A percentile compares a stretch with the other conserved stretches of the same genome.
These are phyloP conservation scores for Lipomyces kockii DNA, from an alignment of 805 yeast genomes.

Conservation along the genomic window DNA sequence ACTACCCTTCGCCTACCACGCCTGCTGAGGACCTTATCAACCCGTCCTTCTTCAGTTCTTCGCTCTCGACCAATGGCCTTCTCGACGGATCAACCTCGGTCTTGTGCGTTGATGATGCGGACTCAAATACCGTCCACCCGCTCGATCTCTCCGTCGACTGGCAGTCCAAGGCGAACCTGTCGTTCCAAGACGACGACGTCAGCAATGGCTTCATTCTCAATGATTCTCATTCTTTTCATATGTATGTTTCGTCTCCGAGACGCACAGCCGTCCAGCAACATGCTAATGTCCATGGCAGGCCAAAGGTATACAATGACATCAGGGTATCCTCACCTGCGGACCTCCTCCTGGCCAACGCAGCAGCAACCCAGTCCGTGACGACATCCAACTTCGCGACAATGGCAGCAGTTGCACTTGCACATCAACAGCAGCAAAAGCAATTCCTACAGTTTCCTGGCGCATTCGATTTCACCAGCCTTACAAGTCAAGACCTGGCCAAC, in stretches of 20 bases:
- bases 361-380: neutral
- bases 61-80: neutral
- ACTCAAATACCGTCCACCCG: neutral
- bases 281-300: slow-evolving; percentile 2
- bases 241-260: slow-evolving; percentile 6
- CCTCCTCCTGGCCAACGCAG: neutral
- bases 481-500: slow-evolving; percentile 11
- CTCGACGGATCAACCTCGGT: slow-evolving; percentile 17
- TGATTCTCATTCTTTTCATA: slow-evolving; percentile 2
- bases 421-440: slow-evolving; percentile 18
- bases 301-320: slow-evolving; percentile 17
- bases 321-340: neutral
- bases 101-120: slow-evolving; percentile 18
- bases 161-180: slow-evolving; percentile 19
- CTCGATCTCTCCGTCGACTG: slow-evolving; percentile 23
- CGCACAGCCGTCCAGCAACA: neutral
- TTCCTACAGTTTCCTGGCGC: neutral
- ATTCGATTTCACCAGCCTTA: slow-evolving; percentile 5
- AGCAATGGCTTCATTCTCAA: slow-evolving; percentile 10
- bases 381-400: neutral
- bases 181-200: slow-evolving; percentile 6
- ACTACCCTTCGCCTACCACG: slow-evolving; percentile 19
- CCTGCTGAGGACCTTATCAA: slow-evolving; percentile 22
- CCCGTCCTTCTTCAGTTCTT: slow-evolving; percentile 29
- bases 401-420: slow-evolving; percentile 4